Evolutionary conservation across 2,329 filamentous ascomycete genomes (phyloP), one percentile per base, ranked within the genome.

Genomic region (Monosporascus sp.): DNA sequence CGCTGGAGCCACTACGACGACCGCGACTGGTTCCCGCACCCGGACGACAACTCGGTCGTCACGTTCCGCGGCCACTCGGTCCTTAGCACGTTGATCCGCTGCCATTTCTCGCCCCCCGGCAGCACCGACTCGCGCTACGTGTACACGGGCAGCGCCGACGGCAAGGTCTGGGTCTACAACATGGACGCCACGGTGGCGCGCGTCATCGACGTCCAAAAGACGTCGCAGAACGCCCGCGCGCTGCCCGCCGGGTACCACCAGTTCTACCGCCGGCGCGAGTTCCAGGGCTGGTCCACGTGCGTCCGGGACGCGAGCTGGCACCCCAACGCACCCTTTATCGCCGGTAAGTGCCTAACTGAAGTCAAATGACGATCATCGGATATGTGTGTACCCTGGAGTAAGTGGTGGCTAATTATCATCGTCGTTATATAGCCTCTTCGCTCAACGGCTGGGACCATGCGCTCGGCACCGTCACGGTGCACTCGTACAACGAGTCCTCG

Each of bases 231-330:
- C 58, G 81, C 83, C 9, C 76, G 86, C 40, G 82, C 83, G 1
- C 72, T 76, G 14, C 80, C 83, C 27, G 69, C 77, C 3, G 74
- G 76, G 40, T 78, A 78, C 27, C 80, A 82, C 49, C 74, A 78
- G 7, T 86, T 56, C 27, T 61, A 84, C 62, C 77, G 82, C 44
- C 76, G 77, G 27, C 76, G 82, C n/a, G 79, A 82, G 31, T 71
- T 77, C 27, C 73, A 76, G 0, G 73, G 75, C 9, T 93, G 88
- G 88, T 81, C 81, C 57, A 91, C 90, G 0, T 90, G 90, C 60
- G 90, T 96, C 20, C 79, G 92, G 36, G 92, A 97, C 75, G 90
- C 88, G 22, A 91, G 87, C 65, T 96, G 92, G 92, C 91, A 96
- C 73, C 92, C 92, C 0, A 87, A 80, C 59, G 90, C 88, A 2